Evolutionary conservation across 148 eudicot genomes (phyloP).

Genomic region (Spergularia marina): DNA sequence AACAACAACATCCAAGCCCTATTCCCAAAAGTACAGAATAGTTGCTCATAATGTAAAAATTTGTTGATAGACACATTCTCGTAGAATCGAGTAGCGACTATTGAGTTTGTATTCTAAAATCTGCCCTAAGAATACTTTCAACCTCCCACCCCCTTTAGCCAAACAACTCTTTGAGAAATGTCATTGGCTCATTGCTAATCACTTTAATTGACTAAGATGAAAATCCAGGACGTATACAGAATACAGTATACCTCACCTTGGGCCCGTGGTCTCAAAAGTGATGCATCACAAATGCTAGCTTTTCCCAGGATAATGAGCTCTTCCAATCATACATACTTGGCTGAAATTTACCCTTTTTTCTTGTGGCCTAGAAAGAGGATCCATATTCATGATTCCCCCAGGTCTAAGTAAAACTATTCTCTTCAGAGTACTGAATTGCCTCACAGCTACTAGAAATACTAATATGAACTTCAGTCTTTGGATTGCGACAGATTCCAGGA

Average conservation of each 20-base stretch:
- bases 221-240: conserved; percentile 8
- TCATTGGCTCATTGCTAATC: not conserved
- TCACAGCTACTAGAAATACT: conserved; percentile 5
- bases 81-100: not conserved
- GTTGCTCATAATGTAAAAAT: conserved; percentile 4
- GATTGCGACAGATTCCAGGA: conserved; percentile 12
- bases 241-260: conserved; percentile 6
- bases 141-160: not conserved
- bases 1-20: too few species aligned
- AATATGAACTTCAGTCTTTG: conserved; percentile 8
- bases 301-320: conserved; percentile 13
- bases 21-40: not conserved
- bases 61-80: not conserved
- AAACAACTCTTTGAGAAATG: not conserved
- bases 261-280: conserved; percentile 15
- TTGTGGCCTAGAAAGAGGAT: conserved; percentile 20
- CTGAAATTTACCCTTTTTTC: conserved; percentile 23
- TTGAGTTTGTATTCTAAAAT: not conserved
- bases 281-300: not conserved
- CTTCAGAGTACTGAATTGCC: not conserved
- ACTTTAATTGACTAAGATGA: not conserved
- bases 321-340: conserved; percentile 2
- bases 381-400: conserved; percentile 19
- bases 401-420: conserved; percentile 14
- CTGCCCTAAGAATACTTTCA: not conserved